Base-by-base conservation (phyloP, 352 stramenopile genomes). In the Pythium periplocum region DNA sequence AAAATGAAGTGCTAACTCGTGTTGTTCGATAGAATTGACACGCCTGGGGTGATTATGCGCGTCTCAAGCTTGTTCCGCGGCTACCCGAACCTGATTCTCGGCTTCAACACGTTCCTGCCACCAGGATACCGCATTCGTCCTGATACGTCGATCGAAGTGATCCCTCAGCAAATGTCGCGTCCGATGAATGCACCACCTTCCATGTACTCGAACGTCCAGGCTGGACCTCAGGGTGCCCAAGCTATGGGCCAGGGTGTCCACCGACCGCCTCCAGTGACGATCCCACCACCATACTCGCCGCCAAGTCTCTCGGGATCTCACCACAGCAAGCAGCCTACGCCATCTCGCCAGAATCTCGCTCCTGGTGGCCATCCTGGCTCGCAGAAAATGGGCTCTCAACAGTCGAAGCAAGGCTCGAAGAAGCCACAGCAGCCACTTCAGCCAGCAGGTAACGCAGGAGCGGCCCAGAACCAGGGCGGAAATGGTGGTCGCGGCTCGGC, bases 91-190 rank as follows among this genome's bases (percentile, higher is more conserved):
- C 72, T 99, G 38, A 99, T 99, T 47, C 69, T 99, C 26, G 88
- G 97, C 32, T 99, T 99, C 68, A 99, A 99, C 75, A 99, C 96
- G 32, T 99, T 99, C 70, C 63, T 99, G 9, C 97, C 97, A 0
- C 95, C 98, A 17, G 87, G 86, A 31, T 96, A 94, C 54, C 84
- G 86, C 47, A 96, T 96, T 42, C 82, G 84, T 9, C 82, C 82
- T 0, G 84, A 95, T 45, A 90, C 75, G 60, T 87, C 78, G 10
- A 88, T 92, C 53, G 82, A 90, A 47, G 75, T 90, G 43, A 87
- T 87, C 44, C 74, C 78, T 30, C 78, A 83, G 38, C 77, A 84
- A 55, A 82, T 87, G 45, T n/a, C 72, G 8, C 69, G 70, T 11
- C 66, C 69, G 38, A 66, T 65, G 62, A 55, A 45, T 7, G 51